These are phyloP conservation scores for Sicyos edulis DNA, from an alignment of 306 rosid species.

Conservation along the genomic window DNA sequence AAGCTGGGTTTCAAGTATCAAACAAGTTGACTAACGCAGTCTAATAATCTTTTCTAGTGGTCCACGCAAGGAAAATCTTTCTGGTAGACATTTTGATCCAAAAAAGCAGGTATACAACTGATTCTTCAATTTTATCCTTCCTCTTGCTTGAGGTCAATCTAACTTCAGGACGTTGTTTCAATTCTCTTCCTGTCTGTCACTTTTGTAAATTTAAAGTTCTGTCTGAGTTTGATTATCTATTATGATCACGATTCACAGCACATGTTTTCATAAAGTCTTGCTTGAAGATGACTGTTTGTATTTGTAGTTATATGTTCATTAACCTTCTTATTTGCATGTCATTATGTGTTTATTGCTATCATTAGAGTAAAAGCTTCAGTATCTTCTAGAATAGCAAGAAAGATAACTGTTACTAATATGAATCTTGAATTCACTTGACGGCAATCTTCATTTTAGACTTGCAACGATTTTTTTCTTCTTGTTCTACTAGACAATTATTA, in stretches of 20 bases:
- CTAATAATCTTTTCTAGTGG: conserved; percentile 39
- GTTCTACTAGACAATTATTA: neutral
- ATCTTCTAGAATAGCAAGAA: neutral
- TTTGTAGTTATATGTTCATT: neutral
- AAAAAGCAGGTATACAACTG: conserved; percentile 46
- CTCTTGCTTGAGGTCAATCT: conserved; percentile 18
- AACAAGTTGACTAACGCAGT: conserved; percentile 7
- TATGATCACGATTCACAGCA: neutral
- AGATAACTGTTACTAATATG: neutral
- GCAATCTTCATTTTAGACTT: neutral
- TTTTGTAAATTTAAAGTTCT: neutral
- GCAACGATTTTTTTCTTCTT: neutral
- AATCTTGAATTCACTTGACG: neutral
- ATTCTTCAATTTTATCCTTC: conserved; percentile 12
- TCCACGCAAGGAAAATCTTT: conserved; percentile 29
- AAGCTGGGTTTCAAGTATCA: conserved; percentile 15
- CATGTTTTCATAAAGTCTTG: neutral
- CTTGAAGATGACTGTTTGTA: neutral
- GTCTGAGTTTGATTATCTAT: neutral
- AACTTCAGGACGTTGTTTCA: neutral
- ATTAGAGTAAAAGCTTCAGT: neutral
- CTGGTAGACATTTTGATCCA: conserved; percentile 28
- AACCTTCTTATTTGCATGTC: neutral
- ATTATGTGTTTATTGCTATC: neutral
- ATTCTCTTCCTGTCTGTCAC: neutral